These are phyloP conservation scores for Rhododendron simsii DNA, from an alignment of 148 eudicot species.

Conservation along the genomic window DNA sequence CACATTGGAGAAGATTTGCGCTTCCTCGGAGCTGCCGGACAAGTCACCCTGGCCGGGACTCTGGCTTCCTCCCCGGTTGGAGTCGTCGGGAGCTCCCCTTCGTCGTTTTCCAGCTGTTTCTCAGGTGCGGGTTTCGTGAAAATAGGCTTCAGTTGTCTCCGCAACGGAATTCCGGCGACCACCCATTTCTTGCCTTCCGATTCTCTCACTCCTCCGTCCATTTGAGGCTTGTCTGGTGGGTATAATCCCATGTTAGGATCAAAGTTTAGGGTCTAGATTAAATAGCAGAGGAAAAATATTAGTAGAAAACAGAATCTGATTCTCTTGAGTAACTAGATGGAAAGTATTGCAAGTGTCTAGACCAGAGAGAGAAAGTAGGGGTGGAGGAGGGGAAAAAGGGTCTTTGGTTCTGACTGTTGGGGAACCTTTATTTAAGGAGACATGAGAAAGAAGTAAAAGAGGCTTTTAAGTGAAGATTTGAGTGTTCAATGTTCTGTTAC, in stretches of 20 bases:
- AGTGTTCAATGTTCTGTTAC: conserved; percentile 18
- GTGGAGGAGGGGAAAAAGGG: neutral
- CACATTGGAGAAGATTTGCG: conserved; percentile 29
- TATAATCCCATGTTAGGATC: conserved; percentile 16
- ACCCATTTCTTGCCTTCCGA: conserved; percentile 31
- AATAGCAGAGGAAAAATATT: neutral
- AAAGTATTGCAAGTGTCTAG: neutral
- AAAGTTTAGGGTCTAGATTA: neutral
- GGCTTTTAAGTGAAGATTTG: conserved; percentile 19
- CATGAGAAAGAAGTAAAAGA: conserved; percentile 1
- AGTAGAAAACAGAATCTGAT: neutral
- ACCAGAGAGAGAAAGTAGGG: neutral
- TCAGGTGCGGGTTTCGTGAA: conserved; percentile 15
- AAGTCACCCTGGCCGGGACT: conserved; percentile 35
- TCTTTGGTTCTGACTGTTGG: neutral
- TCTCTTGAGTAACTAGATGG: conserved; percentile 8
- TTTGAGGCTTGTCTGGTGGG: conserved; percentile 2
- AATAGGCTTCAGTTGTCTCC: conserved; percentile 24
- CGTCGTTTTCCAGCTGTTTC: conserved; percentile 7
- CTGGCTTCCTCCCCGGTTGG: conserved; percentile 47
- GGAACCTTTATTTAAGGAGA: neutral
- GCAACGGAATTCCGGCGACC: conserved; percentile 30
- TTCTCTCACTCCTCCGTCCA: conserved; percentile 14
- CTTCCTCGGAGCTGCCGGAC: conserved; percentile 64
- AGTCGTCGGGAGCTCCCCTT: conserved; percentile 30